A percentile compares a stretch with the other conserved stretches of the same genome.
Evolutionary conservation across 2,329 filamentous ascomycete species (phyloP).

Genomic region (Exophiala dermatitidis): DNA sequence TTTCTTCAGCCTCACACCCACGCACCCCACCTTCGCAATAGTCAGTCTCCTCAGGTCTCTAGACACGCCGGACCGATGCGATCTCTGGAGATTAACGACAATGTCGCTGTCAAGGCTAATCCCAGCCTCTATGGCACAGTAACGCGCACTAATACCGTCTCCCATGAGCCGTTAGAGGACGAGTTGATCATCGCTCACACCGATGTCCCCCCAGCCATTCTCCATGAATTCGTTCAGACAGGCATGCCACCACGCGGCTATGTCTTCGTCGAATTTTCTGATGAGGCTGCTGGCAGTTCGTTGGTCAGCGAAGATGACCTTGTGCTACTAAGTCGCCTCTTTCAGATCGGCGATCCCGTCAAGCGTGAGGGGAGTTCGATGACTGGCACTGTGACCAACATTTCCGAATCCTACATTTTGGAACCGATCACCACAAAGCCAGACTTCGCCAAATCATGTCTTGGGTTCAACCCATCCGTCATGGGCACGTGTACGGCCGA

Average conservation of each 20-base stretch:
- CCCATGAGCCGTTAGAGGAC: constrained; percentile 30
- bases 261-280: constrained; percentile 41
- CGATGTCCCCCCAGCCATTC: constrained; percentile 29
- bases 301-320: constrained; percentile 41
- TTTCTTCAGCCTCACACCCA: neutral
- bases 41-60: neutral
- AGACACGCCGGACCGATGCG: constrained; percentile 19
- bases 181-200: constrained; percentile 30
- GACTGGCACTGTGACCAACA: constrained; percentile 50
- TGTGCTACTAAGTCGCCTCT: constrained; percentile 46
- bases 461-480: neutral
- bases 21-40: neutral
- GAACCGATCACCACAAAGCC: constrained; percentile 28
- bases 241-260: constrained; percentile 44
- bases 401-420: constrained; percentile 42
- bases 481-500: constrained; percentile 7
- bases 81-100: constrained; percentile 32
- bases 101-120: constrained; percentile 36
- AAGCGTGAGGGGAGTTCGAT: constrained; percentile 45
- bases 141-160: constrained; percentile 31
- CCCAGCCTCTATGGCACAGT: constrained; percentile 39
- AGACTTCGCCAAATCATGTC: neutral
- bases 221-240: constrained; percentile 21
- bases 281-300: constrained; percentile 37
- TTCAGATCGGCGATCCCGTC: constrained; percentile 51